These are phyloP conservation scores for Viridothelium virens DNA, from an alignment of 495 filamentous ascomycete species.

Conservation along the genomic window DNA sequence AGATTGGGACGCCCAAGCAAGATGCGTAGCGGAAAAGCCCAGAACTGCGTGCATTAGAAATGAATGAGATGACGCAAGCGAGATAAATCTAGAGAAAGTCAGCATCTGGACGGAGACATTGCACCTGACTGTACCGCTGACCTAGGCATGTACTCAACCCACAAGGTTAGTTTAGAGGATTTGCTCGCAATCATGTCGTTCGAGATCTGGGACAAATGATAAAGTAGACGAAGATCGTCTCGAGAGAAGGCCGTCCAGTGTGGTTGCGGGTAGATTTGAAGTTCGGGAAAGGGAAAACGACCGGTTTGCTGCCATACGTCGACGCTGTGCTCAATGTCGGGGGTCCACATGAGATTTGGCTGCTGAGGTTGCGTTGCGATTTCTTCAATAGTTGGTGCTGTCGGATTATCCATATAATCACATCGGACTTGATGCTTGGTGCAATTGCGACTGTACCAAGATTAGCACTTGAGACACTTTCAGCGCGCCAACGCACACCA, in stretches of 20 bases:
- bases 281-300: constrained; percentile 75
- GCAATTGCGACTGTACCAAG: constrained; percentile 70
- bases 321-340: constrained; percentile 68
- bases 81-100: constrained; percentile 59
- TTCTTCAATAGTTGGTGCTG: constrained; percentile 37
- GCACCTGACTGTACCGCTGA: constrained; percentile 34
- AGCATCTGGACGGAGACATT: constrained; percentile 10
- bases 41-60: constrained; percentile 93
- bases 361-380: constrained; percentile 63
- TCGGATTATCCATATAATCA: constrained; percentile 79
- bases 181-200: constrained; percentile 69
- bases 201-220: constrained; percentile 82
- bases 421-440: constrained; percentile 98
- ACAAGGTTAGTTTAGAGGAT: constrained; percentile 74
- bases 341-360: constrained; percentile 73
- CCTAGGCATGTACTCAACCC: constrained; percentile 88
- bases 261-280: constrained; percentile 62
- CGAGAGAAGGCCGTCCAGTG: constrained; percentile 57
- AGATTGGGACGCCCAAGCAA: constrained; percentile 78
- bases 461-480: constrained; percentile 14
- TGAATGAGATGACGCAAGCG: constrained; percentile 66
- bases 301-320: constrained; percentile 78
- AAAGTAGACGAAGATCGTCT: constrained; percentile 77
- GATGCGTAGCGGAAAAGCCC: constrained; percentile 81
- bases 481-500: background rate